Evolutionary conservation across 1,139 yeast species (phyloP).

Genomic region (Nadsonia starkeyi-henricii): DNA sequence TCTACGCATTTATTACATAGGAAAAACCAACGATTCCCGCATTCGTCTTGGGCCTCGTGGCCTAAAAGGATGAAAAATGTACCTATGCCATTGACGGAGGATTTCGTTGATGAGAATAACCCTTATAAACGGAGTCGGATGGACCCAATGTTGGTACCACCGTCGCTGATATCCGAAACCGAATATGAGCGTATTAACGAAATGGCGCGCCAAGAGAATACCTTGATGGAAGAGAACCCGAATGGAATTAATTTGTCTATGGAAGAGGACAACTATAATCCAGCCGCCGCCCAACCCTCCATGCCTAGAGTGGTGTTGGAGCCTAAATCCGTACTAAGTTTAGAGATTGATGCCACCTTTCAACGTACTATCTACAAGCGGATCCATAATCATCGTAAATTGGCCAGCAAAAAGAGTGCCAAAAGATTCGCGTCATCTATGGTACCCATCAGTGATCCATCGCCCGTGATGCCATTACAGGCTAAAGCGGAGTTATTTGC

Average conservation of each 20-base stretch:
- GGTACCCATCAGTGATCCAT: conserved; percentile 11
- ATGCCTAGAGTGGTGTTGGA: neutral
- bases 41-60: conserved; percentile 9
- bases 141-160: conserved; percentile 6
- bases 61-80: conserved; percentile 6
- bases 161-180: conserved; percentile 1
- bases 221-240: neutral
- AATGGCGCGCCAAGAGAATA: conserved; percentile 3
- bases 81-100: conserved; percentile 4
- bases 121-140: conserved; percentile 2
- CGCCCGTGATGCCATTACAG: conserved; percentile 13
- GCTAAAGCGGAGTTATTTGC: conserved; percentile 8
- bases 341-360: conserved; percentile 15
- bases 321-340: conserved; percentile 5
- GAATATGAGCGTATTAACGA: neutral
- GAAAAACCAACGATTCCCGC: conserved; percentile 5
- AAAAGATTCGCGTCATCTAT: conserved; percentile 1
- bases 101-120: conserved; percentile 5
- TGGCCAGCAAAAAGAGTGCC: neutral
- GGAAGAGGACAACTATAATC: neutral
- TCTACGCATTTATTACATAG: conserved; percentile 14
- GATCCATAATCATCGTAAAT: conserved; percentile 7
- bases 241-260: neutral
- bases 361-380: conserved; percentile 12
- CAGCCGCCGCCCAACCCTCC: neutral